Evolutionary conservation across 768 basidiomycete genomes (phyloP), one percentile per base, ranked within the genome.

Genomic region (Amanita molliuscula): DNA sequence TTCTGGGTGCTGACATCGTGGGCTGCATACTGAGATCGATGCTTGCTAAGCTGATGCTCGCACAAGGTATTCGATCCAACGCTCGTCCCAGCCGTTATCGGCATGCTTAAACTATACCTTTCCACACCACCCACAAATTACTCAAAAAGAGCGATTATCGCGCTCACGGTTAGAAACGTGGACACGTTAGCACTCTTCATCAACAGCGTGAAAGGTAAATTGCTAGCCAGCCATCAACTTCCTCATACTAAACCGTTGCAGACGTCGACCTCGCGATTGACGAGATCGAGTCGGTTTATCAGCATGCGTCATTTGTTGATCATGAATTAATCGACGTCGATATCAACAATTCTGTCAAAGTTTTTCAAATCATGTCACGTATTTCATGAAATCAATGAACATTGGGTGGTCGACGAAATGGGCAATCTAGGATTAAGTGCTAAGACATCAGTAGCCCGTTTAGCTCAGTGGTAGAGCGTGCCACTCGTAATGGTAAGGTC

Each of bases 1-100:
- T 90, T 33, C 58, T 91, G 0, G 87, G 88, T 6, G 81, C 88
- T 36, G 88, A 91, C 59, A 69, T 88, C 42, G 74, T 73, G 36
- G 28, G 64, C 62, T 33, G 44, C 44, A 8, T 20, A 15, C 23
- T 48, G 43, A 9, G 15, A 20, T 26, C 25, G 16, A 47, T 3
- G 16, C 25, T 21, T 25, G 18, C n/a, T 25, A 37, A 37, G 44
- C 42, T 28, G 7, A 23, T 33, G 46, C 38, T 25, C 52, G 36
- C n/a, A 23, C 16, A 28, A 88, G 86, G 78, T 84, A 5, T 89
- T 80, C 57, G 84, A 88, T 56, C 81, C 82, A 6, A 58, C 59
- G 8, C 64, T 88, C 35, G 74, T 87, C 40, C 74, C 77, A 6
- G 66, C 79, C 0, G 68, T 88, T 3, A 69, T 81, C 1, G 66